Base-by-base conservation (phyloP, 2,329 filamentous ascomycete species). In the Cercospora berteroae region DNA sequence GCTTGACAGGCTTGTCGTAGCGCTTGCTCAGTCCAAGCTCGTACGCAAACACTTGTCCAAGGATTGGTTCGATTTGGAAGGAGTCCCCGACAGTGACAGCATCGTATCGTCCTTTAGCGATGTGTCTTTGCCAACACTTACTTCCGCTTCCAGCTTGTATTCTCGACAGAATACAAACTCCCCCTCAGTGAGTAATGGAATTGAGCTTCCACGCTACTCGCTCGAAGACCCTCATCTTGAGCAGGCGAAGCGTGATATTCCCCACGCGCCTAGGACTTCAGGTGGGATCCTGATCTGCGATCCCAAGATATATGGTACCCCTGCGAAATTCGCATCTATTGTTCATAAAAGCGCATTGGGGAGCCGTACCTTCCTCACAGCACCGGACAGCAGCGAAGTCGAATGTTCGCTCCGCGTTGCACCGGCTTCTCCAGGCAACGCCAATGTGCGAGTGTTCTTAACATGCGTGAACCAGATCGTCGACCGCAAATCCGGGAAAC, bases 401-500 rank as follows among this genome's bases (percentile, higher is more conserved):
- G 73, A 73, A 58, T 74, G 70, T 56, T 70, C 70, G 4, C 67
- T 78, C 13, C 74, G 73, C 12, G 64, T 77, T 50, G 71, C 74
- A 57, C 64, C 72, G 2, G 48, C 50, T 23, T 65, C 67, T 27
- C 57, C 23, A 27, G 25, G 27, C 29, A 70, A 61, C 61, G 42
- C 57, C 12, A 65, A 25, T 50, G 48, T 56, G 44, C 65, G 65
- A 42, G 69, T 77, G 25, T 69, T 74, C 27, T 60, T 77, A 23
- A 75, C 75, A 67, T 71, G 72, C 59, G 68, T 73, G n/a, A 73
- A 72, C 63, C 70, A 71, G 23, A 69, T 74, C n/a, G 68, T 76
- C 1, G 69, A 74, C 16, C 72, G 73, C 42, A 72, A 73, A 44
- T 73, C 71, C 13, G 71, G 74, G 52, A 67, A 70, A 16, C 68